Percentiles rank a stretch among this genome's conserved stretches.
These are phyloP conservation scores for Meira miltonrushii DNA, from an alignment of 1,284 basidiomycete species.

Conservation along the genomic window DNA sequence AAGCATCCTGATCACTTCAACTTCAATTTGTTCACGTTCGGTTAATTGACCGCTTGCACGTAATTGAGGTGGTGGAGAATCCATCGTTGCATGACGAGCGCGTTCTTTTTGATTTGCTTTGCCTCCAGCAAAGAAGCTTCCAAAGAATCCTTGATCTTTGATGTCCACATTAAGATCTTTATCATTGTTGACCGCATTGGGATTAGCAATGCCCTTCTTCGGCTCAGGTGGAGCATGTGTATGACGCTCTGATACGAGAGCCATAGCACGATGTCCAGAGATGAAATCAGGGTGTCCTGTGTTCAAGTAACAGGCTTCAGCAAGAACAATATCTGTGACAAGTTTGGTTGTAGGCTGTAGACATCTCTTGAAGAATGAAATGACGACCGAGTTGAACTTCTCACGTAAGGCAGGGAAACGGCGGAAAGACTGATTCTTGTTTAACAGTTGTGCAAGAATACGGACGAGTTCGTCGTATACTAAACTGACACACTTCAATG, in stretches of 20 bases:
- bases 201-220: conserved; percentile 24
- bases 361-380: conserved; percentile 88
- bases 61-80: conserved; percentile 77
- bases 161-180: conserved; percentile 85
- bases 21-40: conserved; percentile 95
- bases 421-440: conserved; percentile 87
- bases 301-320: conserved; percentile 62
- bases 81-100: conserved; percentile 72
- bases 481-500: conserved; percentile 83
- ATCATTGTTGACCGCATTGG: conserved; percentile 74
- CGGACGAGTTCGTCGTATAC: conserved; percentile 96
- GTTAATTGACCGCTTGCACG: conserved; percentile 86
- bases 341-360: conserved; percentile 94
- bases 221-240: conserved; percentile 54
- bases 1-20: conserved; percentile 86
- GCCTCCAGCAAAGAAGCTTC: conserved; percentile 74
- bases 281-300: conserved; percentile 99
- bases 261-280: conserved; percentile 91
- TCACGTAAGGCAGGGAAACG: conserved; percentile 90
- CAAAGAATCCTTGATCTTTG: conserved; percentile 84
- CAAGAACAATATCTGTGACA: conserved; percentile 80
- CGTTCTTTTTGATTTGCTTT: conserved; percentile 61
- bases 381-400: conserved; percentile 86
- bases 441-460: conserved; percentile 81
- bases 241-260: conserved; percentile 74